phyloP scores from a whole-genome alignment of 2,329 filamentous ascomycete species.

The Exophiala oligosperma region DNA sequence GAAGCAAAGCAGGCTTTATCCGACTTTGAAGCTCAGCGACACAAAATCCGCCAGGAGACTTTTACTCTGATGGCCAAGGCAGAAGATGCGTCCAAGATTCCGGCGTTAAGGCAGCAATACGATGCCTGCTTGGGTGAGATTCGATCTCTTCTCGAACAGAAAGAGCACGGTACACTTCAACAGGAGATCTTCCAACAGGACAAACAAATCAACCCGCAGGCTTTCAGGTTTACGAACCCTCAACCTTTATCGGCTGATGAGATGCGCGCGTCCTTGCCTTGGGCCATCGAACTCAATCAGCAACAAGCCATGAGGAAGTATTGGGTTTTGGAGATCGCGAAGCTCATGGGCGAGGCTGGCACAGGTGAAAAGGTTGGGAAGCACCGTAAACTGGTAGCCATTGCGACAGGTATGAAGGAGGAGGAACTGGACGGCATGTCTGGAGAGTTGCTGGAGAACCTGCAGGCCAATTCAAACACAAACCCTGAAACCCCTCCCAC shows the following conservation, averaged over 20 bases:
- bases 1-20: conserved; percentile 62
- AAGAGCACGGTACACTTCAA: conserved; percentile 41
- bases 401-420: conserved; percentile 49
- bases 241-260: conserved; percentile 30
- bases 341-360: conserved; percentile 39
- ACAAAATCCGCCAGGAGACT: conserved; percentile 43
- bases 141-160: conserved; percentile 46
- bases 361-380: conserved; percentile 48
- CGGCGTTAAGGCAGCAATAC: conserved; percentile 42
- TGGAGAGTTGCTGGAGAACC: conserved; percentile 45
- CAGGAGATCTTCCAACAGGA: conserved; percentile 31
- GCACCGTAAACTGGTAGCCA: conserved; percentile 47
- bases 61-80: conserved; percentile 39
- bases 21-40: conserved; percentile 45
- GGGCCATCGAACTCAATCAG: conserved; percentile 41
- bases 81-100: conserved; percentile 37
- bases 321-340: conserved; percentile 27
- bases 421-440: conserved; percentile 50
- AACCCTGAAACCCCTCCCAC: conserved; percentile 18
- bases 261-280: conserved; percentile 36
- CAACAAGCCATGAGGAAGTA: conserved; percentile 38
- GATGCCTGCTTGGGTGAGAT: conserved; percentile 37
- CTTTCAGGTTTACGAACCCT: conserved; percentile 32
- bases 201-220: conserved; percentile 25
- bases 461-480: conserved; percentile 33